Evolutionary conservation across 2,329 filamentous ascomycete species (phyloP).

Genomic region (Aspergillus ibericus): DNA sequence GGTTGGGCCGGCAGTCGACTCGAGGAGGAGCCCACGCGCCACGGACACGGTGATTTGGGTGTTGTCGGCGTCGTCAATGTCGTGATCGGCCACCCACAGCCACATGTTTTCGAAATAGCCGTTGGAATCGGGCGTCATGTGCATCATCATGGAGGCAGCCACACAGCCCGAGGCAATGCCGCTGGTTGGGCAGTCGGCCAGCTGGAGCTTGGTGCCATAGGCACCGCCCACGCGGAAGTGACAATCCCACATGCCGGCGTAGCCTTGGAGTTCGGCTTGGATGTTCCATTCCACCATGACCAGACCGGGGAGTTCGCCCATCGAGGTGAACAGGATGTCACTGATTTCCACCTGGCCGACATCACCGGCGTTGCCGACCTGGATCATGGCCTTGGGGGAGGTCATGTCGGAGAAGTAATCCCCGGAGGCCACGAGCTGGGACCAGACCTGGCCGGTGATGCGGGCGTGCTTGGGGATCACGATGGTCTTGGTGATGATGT

Average conservation of each 20-base stretch:
- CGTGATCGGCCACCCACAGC: constrained; percentile 53
- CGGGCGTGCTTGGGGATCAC: constrained; percentile 50
- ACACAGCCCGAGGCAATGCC: constrained; percentile 38
- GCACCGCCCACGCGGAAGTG: constrained; percentile 51
- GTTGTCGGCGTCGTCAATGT: constrained; percentile 44
- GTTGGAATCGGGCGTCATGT: constrained; percentile 50
- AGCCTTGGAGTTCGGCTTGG: constrained; percentile 35
- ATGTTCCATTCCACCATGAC: background rate
- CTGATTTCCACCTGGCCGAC: constrained; percentile 52
- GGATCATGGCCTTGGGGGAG: constrained; percentile 51
- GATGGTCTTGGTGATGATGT: constrained; percentile 49
- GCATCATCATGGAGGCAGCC: constrained; percentile 53
- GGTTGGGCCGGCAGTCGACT: constrained; percentile 39
- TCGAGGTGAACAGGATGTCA: constrained; percentile 52
- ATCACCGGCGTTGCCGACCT: constrained; percentile 54
- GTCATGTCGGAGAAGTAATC: constrained; percentile 45
- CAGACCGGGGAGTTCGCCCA: constrained; percentile 34
- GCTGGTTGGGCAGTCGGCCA: background rate
- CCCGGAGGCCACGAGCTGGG: constrained; percentile 52
- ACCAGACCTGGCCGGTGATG: constrained; percentile 58
- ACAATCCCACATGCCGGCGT: constrained; percentile 54
- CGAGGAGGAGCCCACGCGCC: constrained; percentile 45
- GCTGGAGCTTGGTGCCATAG: constrained; percentile 30
- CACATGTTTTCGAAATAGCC: constrained; percentile 58
- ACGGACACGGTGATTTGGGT: constrained; percentile 34